phyloP scores from a whole-genome alignment of 179 eudicot genomes.

The Pouteria campechiana region DNA sequence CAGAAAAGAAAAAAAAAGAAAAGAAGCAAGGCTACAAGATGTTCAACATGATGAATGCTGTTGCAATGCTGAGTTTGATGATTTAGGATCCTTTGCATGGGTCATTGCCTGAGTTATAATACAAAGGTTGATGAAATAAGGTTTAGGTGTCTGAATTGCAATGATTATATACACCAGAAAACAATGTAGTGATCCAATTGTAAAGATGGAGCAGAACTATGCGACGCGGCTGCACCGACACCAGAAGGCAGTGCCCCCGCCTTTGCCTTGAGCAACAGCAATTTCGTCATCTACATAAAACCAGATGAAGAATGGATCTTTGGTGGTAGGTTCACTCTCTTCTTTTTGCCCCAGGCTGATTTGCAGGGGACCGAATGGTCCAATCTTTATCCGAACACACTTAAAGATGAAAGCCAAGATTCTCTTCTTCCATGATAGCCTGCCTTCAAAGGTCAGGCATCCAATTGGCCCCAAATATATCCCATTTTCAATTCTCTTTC shows the following conservation, averaged over 20 bases:
- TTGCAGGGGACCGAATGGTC: slow-evolving; percentile 66
- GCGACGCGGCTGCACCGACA: slow-evolving; percentile 57
- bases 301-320: slow-evolving; percentile 90
- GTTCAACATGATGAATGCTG: too few species aligned
- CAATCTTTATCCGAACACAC: slow-evolving; percentile 57
- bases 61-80: too few species aligned
- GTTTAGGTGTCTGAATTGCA: too few species aligned
- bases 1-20: too few species aligned
- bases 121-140: too few species aligned
- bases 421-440: slow-evolving; percentile 79
- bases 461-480: slow-evolving; percentile 73
- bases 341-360: slow-evolving; percentile 51
- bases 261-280: slow-evolving; percentile 84
- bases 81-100: too few species aligned
- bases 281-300: slow-evolving; percentile 88
- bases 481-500: slow-evolving; percentile 86
- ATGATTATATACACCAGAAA: too few species aligned
- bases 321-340: slow-evolving; percentile 57
- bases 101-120: too few species aligned
- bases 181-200: too few species aligned
- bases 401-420: slow-evolving; percentile 81
- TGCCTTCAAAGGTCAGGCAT: slow-evolving; percentile 70
- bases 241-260: slow-evolving; percentile 98
- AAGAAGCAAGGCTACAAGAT: too few species aligned
- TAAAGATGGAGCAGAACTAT: too few species aligned